These are phyloP conservation scores for Mariannaea sp. DNA, from an alignment of 2,329 filamentous ascomycete genomes.

Conservation along the genomic window DNA sequence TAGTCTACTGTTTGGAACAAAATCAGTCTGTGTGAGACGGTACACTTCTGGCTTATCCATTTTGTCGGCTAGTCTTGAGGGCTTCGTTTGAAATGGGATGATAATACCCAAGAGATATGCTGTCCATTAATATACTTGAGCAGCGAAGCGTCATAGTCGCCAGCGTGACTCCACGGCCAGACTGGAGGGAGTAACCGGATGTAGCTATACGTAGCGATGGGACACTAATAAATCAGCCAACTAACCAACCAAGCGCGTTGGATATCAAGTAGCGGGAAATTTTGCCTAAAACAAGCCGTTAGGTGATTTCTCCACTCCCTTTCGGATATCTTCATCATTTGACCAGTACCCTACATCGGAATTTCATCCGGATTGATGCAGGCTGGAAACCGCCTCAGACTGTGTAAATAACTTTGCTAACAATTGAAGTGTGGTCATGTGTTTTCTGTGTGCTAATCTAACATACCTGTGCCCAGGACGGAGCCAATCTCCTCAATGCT, in stretches of 20 bases:
- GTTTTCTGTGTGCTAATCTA: no score
- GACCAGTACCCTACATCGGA: no score
- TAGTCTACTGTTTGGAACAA: conserved; percentile 5
- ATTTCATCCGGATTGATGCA: no score
- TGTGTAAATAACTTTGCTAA: no score
- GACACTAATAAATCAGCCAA: neutral
- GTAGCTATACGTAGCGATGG: neutral
- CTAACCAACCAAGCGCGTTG: neutral
- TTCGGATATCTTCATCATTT: no score
- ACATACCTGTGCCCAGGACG: no score
- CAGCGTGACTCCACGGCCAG: neutral
- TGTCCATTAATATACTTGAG: neutral
- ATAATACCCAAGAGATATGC: neutral
- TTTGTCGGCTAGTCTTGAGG: neutral
- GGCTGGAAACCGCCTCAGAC: no score
- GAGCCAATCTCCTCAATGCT: no score
- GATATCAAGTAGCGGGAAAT: neutral
- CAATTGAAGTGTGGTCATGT: no score
- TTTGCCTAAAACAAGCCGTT: neutral
- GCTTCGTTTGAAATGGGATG: neutral
- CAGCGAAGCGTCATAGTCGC: neutral
- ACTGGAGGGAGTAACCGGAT: neutral
- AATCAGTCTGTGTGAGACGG: neutral
- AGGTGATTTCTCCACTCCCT: no score
- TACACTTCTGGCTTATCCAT: conserved; percentile 1